These are phyloP conservation scores for Nyctanthes arbortristis DNA, from an alignment of 257 asterid genomes.

Conservation along the genomic window DNA sequence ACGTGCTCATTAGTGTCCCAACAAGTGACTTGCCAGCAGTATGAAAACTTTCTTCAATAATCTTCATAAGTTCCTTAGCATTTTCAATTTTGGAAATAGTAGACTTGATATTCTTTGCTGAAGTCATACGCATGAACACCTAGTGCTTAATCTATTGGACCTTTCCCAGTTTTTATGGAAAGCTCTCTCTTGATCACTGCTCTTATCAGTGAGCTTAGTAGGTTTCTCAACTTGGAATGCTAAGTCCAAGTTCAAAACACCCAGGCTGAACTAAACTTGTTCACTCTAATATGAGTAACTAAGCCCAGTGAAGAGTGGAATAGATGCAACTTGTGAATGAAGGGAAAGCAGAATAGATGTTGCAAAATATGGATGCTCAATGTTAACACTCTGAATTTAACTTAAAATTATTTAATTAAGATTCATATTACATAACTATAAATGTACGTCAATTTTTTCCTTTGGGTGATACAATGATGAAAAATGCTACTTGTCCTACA, in stretches of 20 bases:
- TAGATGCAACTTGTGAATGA: not conserved
- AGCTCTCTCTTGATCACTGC: not conserved
- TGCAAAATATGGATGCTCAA: no score
- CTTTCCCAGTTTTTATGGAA: constrained; percentile 7
- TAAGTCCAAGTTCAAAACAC: no score
- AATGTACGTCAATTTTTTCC: no score
- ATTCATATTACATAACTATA: no score
- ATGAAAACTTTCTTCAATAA: constrained; percentile 2
- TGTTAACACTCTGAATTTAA: no score
- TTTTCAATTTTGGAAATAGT: not conserved
- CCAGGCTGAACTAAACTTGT: no score
- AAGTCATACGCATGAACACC: not conserved
- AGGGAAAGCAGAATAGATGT: not conserved
- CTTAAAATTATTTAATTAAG: no score
- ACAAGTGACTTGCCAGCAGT: not conserved
- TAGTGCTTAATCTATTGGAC: constrained; percentile 4
- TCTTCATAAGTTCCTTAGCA: constrained; percentile 12
- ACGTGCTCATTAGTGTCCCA: not conserved
- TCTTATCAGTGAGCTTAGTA: no score
- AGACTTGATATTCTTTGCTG: not conserved
- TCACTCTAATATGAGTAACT: no score
- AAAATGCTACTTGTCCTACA: no score
- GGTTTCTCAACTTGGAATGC: not conserved
- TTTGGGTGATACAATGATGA: no score
- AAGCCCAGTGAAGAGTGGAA: not conserved